A percentile compares a stretch with the other conserved stretches of the same genome.
phyloP scores from a whole-genome alignment of 805 yeast species.

The Zygotorulaspora danielsina region DNA sequence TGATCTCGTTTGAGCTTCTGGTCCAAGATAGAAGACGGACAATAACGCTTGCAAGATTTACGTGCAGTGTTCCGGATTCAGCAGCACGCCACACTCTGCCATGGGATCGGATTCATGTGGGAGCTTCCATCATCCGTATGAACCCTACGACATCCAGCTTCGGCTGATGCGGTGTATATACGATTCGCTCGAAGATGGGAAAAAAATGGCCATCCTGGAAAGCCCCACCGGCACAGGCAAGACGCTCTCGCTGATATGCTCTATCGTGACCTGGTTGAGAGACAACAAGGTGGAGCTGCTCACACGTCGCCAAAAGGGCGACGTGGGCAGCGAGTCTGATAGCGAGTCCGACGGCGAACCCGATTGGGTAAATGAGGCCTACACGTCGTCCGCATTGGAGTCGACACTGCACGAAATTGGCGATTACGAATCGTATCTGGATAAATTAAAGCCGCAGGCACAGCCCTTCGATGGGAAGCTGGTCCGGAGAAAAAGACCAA shows the following conservation, averaged over 20 bases:
- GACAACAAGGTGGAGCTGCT: constrained; percentile 38
- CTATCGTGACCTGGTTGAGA: constrained; percentile 79
- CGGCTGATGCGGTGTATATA: constrained; percentile 75
- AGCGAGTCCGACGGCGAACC: constrained; percentile 56
- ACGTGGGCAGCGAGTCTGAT: constrained; percentile 29
- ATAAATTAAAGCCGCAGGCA: constrained; percentile 23
- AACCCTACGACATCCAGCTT: constrained; percentile 74
- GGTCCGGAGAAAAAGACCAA: constrained; percentile 14
- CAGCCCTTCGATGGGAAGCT: neutral
- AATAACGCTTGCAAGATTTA: too few relatives aligned
- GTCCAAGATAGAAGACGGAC: too few relatives aligned
- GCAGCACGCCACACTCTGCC: too few relatives aligned
- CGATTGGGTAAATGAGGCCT: constrained; percentile 56
- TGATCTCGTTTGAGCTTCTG: too few relatives aligned
- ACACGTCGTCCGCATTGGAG: constrained; percentile 27
- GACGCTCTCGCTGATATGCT: constrained; percentile 80
- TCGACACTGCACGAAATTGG: constrained; percentile 25
- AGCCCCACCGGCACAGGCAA: constrained; percentile 96
- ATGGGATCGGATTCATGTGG: neutral
- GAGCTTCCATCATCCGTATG: constrained; percentile 67
- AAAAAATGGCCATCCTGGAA: constrained; percentile 77
- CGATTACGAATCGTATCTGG: constrained; percentile 38
- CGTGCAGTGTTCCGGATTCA: too few relatives aligned
- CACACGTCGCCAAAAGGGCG: constrained; percentile 13
- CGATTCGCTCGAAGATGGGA: constrained; percentile 44